Conservation (phyloP, 75 land plant species). For the Cunninghamia lanceolata region DNA sequence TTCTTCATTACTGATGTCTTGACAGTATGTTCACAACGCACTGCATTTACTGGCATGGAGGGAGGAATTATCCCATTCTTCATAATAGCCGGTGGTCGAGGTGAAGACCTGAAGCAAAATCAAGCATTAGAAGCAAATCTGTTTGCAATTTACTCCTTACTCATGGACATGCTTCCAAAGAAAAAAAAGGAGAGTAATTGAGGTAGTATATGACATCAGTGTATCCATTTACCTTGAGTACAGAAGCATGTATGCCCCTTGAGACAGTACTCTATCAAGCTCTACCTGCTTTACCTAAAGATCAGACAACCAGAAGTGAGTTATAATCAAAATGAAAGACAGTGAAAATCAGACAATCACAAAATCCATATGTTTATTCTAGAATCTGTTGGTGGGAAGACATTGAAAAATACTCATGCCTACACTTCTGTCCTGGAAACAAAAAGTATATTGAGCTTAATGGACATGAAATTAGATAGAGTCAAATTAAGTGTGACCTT, state of each 20-base stretch:
- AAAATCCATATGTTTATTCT: neutral
- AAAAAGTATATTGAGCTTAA: neutral
- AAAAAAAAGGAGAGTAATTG: neutral
- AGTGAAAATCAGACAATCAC: neutral
- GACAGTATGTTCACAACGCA: neutral
- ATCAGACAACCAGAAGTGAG: neutral
- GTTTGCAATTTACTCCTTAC: neutral
- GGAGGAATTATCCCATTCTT: slow-evolving; percentile 16
- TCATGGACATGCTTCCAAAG: neutral
- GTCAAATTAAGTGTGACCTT: neutral
- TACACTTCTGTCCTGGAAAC: neutral
- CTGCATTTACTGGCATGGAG: slow-evolving; percentile 3
- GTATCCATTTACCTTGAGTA: slow-evolving; percentile 61
- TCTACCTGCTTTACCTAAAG: slow-evolving; percentile 82
- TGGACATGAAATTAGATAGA: neutral
- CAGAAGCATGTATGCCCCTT: slow-evolving; percentile 90
- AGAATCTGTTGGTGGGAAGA: neutral
- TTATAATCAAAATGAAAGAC: neutral
- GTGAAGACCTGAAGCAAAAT: slow-evolving; percentile 39
- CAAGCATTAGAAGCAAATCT: neutral
- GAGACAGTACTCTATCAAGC: slow-evolving; percentile 51
- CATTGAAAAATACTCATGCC: neutral
- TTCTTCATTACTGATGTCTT: neutral
- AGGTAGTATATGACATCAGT: neutral
- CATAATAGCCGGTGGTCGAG: slow-evolving; percentile 43